Evolutionary conservation across 257 asterid genomes (phyloP).

Genomic region (Ballota nigra): DNA sequence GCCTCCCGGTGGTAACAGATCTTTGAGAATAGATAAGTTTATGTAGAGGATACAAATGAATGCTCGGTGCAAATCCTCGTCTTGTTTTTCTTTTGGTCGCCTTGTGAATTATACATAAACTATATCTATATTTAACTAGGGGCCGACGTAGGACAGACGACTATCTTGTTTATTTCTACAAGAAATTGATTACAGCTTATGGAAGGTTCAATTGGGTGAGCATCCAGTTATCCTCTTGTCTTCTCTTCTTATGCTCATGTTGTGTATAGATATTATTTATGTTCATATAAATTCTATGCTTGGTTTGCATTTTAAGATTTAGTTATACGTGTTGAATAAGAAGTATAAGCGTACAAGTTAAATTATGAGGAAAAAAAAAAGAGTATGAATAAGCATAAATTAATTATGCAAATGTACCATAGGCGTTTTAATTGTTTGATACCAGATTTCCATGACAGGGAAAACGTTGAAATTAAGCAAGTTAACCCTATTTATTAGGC

Average conservation of each 20-base stretch:
- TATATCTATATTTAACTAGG: constrained; percentile 11
- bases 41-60: constrained; percentile 30
- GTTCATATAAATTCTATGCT: background rate
- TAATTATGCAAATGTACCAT: too few relatives aligned
- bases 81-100: constrained; percentile 5
- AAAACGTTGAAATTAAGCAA: background rate
- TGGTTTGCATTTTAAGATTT: background rate
- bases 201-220: constrained; percentile 20
- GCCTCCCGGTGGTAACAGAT: constrained; percentile 38
- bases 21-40: constrained; percentile 41
- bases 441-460: too few relatives aligned
- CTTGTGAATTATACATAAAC: background rate
- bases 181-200: constrained; percentile 25
- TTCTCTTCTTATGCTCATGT: background rate
- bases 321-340: too few relatives aligned
- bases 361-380: background rate
- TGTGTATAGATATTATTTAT: too few relatives aligned
- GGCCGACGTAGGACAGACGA: constrained; percentile 17
- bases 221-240: background rate
- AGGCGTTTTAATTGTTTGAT: too few relatives aligned
- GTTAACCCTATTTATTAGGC: background rate
- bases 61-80: constrained; percentile 19
- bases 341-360: too few relatives aligned
- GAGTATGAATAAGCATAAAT: background rate
- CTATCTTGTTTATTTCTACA: constrained; percentile 23